Conservation (phyloP, 2,329 filamentous ascomycete genomes). For the Aureobasidium sp. region DNA sequence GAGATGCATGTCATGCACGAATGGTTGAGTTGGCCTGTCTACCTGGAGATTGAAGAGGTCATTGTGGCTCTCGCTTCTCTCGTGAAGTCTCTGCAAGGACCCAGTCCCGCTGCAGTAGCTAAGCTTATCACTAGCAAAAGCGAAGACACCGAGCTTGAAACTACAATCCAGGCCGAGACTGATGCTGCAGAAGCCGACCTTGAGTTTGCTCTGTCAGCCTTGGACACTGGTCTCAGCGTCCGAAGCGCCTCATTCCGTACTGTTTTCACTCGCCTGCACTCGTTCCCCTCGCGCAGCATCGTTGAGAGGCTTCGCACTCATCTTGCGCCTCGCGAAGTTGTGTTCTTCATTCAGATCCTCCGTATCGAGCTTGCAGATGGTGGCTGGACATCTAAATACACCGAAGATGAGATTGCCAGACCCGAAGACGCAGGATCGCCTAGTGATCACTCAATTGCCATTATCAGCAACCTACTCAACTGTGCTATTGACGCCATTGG, state of each 20-base stretch:
- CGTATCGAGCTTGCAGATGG: constrained; percentile 65
- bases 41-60: constrained; percentile 58
- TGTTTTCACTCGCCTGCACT: constrained; percentile 61
- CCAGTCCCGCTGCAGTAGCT: constrained; percentile 22
- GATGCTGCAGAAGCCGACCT: constrained; percentile 44
- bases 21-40: constrained; percentile 54
- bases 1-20: constrained; percentile 58
- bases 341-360: constrained; percentile 64
- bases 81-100: constrained; percentile 57
- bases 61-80: constrained; percentile 57
- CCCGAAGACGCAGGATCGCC: constrained; percentile 38
- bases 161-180: constrained; percentile 37
- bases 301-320: constrained; percentile 55
- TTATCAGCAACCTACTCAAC: constrained; percentile 63
- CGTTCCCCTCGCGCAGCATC: constrained; percentile 52
- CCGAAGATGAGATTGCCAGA: constrained; percentile 45
- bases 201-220: constrained; percentile 57
- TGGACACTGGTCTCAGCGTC: constrained; percentile 55
- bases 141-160: constrained; percentile 5
- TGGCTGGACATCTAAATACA: constrained; percentile 66
- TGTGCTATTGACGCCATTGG: constrained; percentile 70
- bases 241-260: constrained; percentile 57
- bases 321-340: constrained; percentile 58
- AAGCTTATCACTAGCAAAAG: constrained; percentile 10
- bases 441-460: constrained; percentile 59